Conservation (phyloP, 768 basidiomycete genomes). For the Lyophyllum decastes region DNA sequence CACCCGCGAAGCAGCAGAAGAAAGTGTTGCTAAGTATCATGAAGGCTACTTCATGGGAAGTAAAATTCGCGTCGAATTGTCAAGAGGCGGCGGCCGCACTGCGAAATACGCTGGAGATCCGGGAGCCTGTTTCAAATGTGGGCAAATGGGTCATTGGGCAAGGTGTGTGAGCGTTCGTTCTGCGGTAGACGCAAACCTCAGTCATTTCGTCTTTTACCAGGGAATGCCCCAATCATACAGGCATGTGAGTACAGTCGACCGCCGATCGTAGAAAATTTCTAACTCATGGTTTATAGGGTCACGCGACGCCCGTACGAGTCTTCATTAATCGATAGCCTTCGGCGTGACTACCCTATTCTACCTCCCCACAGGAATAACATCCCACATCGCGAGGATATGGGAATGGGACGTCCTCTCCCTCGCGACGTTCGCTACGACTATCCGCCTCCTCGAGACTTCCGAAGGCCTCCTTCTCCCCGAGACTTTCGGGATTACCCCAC, state of each 20-base stretch:
- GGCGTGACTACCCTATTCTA: slow-evolving; percentile 52
- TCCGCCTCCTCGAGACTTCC: slow-evolving; percentile 60
- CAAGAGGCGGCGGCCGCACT: slow-evolving; percentile 80
- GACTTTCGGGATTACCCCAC: slow-evolving; percentile 68
- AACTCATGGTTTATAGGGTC: slow-evolving; percentile 21
- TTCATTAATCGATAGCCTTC: slow-evolving; percentile 59
- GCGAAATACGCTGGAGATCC: slow-evolving; percentile 85
- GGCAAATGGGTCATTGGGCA: slow-evolving; percentile 86
- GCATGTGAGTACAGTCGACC: slow-evolving; percentile 43
- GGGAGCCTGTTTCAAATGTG: slow-evolving; percentile 87
- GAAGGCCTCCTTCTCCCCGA: slow-evolving; percentile 63
- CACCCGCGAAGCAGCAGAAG: slow-evolving; percentile 76
- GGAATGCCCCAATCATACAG: slow-evolving; percentile 67
- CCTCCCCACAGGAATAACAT: slow-evolving; percentile 39
- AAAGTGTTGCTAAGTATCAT: slow-evolving; percentile 85
- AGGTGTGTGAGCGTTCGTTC: slow-evolving; percentile 48
- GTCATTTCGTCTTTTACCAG: slow-evolving; percentile 33
- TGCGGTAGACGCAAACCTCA: background rate
- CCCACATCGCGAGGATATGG: slow-evolving; percentile 58
- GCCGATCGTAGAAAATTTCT: background rate
- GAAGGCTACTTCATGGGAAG: slow-evolving; percentile 93
- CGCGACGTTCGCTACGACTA: slow-evolving; percentile 68
- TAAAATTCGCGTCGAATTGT: slow-evolving; percentile 86
- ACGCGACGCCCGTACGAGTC: slow-evolving; percentile 50
- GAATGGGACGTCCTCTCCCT: slow-evolving; percentile 42